Evolutionary conservation across 2,329 filamentous ascomycete species (phyloP), one percentile per base, ranked within the genome.

Genomic region (Colletotrichum sojae): DNA sequence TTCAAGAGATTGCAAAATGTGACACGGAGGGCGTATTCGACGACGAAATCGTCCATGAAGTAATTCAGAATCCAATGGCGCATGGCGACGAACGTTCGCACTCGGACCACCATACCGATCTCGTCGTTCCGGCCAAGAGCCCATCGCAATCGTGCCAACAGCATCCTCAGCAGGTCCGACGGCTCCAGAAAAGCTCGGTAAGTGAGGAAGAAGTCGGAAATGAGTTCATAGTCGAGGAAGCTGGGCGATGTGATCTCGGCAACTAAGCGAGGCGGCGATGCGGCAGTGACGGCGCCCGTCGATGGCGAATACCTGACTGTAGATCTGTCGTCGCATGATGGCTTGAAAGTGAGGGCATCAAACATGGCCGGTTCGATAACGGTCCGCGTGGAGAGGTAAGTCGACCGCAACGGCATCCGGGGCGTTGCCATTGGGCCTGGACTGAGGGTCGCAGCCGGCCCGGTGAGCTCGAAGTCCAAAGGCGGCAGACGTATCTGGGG

Each of bases 51-150:
- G 77, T 99, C 96, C 63, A 93, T 87, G 73, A 98, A 99, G 80
- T 99, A 99, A 79, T 99, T 99, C 71, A 99, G 82, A 66, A 98
- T 95, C 96, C 96, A 99, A 80, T 99, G 96, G 65, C 96, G 90
- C 52, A 98, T 86, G 8, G 96, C 96, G 27, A 98, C 96, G 82
- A 98, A 99, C 0, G 95, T 97, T 49, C 96, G 90, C 16, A 99
- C 97, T 57, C 95, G 90, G n/a, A 98, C 96, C 60, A 99, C 94
- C 77, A 94, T 93, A 46, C 96, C 96, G 66, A 91, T 90, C 77
- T 98, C 94, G 76, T 97, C 94, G 54, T 88, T 84, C 63, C 93
- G 89, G 55, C 88, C 89, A 56, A 98, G 86, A 0, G 96, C 94
- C 96, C 96, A 99, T 73, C 91, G 87, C 60, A 99, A 82, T 18